Conservation (phyloP, 805 yeast species). For the Teunomyces atbi region DNA sequence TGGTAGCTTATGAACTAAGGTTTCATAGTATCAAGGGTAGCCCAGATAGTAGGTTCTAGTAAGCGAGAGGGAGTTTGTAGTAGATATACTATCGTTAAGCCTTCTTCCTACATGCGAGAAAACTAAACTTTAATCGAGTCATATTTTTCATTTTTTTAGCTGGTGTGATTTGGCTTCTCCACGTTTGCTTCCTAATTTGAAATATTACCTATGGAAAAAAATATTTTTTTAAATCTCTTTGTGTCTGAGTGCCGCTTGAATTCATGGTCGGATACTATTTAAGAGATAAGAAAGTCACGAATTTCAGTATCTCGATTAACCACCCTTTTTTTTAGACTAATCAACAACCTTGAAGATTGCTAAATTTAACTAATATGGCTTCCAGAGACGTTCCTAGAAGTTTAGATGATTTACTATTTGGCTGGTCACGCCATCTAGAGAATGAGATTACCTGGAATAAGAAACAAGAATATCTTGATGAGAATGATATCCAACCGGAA, state of each 20-base stretch:
- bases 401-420: conserved; percentile 32
- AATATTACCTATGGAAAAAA: not conserved
- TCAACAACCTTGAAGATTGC: not conserved
- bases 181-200: not conserved
- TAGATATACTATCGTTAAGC: no score
- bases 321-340: not conserved
- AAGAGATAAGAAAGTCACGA: conserved; percentile 1
- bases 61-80: no score
- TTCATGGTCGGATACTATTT: not conserved
- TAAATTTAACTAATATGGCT: conserved; percentile 9
- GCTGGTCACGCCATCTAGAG: conserved; percentile 41
- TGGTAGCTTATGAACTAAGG: no score
- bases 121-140: not conserved
- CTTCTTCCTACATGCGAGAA: no score
- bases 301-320: not conserved
- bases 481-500: conserved; percentile 10
- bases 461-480: conserved; percentile 17
- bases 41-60: no score
- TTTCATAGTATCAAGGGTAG: no score
- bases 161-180: not conserved
- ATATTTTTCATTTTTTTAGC: not conserved
- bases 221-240: not conserved
- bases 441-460: conserved; percentile 45
- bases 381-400: conserved; percentile 53
- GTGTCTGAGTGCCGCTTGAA: not conserved